A percentile compares a stretch with the other conserved stretches of the same genome.
phyloP scores from a whole-genome alignment of 1,139 yeast genomes.

The Debaryomyces sp. region DNA sequence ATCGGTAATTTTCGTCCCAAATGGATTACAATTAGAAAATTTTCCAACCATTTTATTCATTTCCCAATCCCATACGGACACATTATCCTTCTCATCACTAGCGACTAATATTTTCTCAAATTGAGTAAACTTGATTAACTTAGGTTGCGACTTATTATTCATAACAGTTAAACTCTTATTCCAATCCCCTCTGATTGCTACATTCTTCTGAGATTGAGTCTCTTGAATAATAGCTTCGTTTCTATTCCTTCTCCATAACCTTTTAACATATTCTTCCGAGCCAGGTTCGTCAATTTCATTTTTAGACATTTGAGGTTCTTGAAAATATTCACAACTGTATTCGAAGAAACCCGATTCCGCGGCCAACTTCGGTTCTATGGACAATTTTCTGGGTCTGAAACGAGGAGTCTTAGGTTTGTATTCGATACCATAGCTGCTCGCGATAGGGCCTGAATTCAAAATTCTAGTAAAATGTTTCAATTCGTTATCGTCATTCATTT shows the following conservation, averaged over 20 bases:
- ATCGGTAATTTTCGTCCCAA: constrained; percentile 87
- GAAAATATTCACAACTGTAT: constrained; percentile 89
- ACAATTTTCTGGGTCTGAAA: constrained; percentile 42
- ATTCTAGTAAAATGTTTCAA: constrained; percentile 41
- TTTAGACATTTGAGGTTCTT: constrained; percentile 92
- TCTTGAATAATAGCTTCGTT: constrained; percentile 85
- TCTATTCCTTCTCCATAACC: constrained; percentile 88
- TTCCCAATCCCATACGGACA: constrained; percentile 91
- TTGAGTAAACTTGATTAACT: constrained; percentile 78
- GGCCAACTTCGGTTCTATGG: constrained; percentile 54
- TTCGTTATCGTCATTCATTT: constrained; percentile 45
- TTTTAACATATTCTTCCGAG: constrained; percentile 77
- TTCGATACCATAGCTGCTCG: constrained; percentile 53
- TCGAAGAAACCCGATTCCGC: constrained; percentile 78
- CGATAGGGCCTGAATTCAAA: constrained; percentile 43
- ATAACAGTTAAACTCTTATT: constrained; percentile 60
- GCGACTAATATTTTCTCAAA: constrained; percentile 84
- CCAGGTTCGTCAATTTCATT: constrained; percentile 93
- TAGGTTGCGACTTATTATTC: constrained; percentile 81
- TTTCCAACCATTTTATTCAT: constrained; percentile 56
- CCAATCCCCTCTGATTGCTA: constrained; percentile 90
- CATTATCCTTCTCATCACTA: constrained; percentile 81
- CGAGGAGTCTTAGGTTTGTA: constrained; percentile 56
- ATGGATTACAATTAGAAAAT: constrained; percentile 84
- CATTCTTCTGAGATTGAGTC: constrained; percentile 86